Conservation (phyloP, 768 basidiomycete genomes). For the Mycena latifolia region DNA sequence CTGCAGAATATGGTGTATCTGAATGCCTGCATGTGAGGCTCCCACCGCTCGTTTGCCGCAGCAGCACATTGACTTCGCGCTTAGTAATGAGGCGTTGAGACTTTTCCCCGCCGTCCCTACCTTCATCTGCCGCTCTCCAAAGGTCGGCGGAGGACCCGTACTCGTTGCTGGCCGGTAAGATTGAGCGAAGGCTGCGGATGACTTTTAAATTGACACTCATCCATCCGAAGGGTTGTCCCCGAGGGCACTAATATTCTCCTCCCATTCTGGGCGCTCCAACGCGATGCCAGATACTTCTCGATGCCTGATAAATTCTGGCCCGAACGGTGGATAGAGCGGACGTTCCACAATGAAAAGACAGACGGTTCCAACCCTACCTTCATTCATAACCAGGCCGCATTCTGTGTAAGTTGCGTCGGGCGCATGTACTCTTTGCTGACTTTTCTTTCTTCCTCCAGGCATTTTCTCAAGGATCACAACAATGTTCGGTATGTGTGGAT, state of each 20-base stretch:
- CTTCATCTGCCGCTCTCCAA: slow-evolving; percentile 14
- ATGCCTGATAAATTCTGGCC: slow-evolving; percentile 2
- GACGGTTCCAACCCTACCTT: slow-evolving; percentile 9
- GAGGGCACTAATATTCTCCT: slow-evolving; percentile 2
- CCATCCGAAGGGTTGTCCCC: slow-evolving; percentile 1
- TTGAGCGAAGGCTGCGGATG: not conserved
- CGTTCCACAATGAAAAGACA: slow-evolving; percentile 1
- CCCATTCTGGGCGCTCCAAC: slow-evolving; percentile 1
- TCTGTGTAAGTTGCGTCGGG: slow-evolving; percentile 14
- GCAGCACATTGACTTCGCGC: slow-evolving; percentile 2
- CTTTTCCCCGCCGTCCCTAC: slow-evolving; percentile 14
- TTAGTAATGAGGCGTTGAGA: slow-evolving; percentile 16
- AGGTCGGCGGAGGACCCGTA: slow-evolving; percentile 13
- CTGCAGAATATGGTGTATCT: too few relatives aligned
- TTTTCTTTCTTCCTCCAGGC: slow-evolving; percentile 13
- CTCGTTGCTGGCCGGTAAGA: slow-evolving; percentile 3
- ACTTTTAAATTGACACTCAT: slow-evolving; percentile 2
- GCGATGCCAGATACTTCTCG: slow-evolving; percentile 1
- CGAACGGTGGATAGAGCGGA: slow-evolving; percentile 1
- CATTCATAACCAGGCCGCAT: slow-evolving; percentile 15
- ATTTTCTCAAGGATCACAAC: slow-evolving; percentile 15
- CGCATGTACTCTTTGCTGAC: slow-evolving; percentile 14
- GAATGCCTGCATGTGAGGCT: too few relatives aligned
- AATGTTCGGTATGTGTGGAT: slow-evolving; percentile 15
- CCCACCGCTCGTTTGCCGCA: too few relatives aligned